A percentile compares a stretch with the other conserved stretches of the same genome.
Conservation (phyloP, 768 basidiomycete species). For the Amanita thiersii region DNA sequence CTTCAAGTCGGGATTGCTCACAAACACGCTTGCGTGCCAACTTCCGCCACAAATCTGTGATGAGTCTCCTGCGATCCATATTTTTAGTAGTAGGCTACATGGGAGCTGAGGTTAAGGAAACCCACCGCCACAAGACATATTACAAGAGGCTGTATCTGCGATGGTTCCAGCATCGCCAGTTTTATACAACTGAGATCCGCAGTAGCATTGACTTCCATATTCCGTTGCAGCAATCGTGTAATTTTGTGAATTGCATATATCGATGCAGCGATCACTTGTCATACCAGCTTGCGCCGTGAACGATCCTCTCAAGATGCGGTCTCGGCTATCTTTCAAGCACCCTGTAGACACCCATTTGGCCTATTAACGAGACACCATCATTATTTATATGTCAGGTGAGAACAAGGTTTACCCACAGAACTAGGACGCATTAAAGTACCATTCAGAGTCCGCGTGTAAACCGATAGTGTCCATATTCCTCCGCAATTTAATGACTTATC, state of each 20-base stretch:
- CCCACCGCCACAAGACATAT: constrained; percentile 24
- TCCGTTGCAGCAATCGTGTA: constrained; percentile 26
- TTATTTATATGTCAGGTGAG: neutral
- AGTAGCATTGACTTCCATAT: constrained; percentile 26
- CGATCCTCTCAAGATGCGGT: constrained; percentile 22
- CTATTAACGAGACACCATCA: neutral
- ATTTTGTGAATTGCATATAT: constrained; percentile 18
- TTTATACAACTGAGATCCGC: constrained; percentile 21
- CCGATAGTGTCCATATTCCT: constrained; percentile 13
- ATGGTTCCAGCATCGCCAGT: constrained; percentile 15
- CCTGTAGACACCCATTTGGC: constrained; percentile 21
- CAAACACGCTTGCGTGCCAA: constrained; percentile 25
- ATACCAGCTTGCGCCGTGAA: constrained; percentile 15
- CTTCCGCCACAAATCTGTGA: constrained; percentile 24
- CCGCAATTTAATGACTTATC: constrained; percentile 13
- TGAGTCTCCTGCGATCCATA: constrained; percentile 17
- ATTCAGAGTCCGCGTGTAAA: constrained; percentile 8
- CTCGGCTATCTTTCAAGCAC: constrained; percentile 22
- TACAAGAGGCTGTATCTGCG: constrained; percentile 17
- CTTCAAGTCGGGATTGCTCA: constrained; percentile 1
- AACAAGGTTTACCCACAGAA: neutral
- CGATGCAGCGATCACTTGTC: constrained; percentile 23
- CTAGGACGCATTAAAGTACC: neutral
- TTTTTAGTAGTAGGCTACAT: neutral
- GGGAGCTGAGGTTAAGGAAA: neutral